phyloP scores from a whole-genome alignment of 495 filamentous ascomycete species.

The Hypoxylon fuscum region DNA sequence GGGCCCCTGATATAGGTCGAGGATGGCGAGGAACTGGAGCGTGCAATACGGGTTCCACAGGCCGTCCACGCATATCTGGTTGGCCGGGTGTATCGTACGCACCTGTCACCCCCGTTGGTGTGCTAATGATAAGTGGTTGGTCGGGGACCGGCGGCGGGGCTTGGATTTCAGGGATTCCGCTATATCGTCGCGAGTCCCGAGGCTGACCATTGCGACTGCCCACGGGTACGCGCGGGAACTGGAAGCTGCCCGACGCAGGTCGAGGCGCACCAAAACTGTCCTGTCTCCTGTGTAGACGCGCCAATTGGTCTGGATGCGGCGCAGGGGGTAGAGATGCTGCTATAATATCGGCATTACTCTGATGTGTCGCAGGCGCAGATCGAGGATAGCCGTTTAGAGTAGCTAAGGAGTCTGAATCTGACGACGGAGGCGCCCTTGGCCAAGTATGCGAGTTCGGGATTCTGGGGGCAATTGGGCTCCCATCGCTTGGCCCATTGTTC shows the following conservation, averaged over 20 bases:
- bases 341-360: conserved; percentile 41
- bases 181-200: conserved; percentile 28
- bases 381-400: conserved; percentile 49
- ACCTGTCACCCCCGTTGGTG: conserved; percentile 55
- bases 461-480: conserved; percentile 39
- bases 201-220: conserved; percentile 26
- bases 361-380: conserved; percentile 49
- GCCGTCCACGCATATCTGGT: conserved; percentile 32
- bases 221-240: conserved; percentile 44
- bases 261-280: conserved; percentile 27
- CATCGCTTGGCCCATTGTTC: conserved; percentile 9
- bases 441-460: conserved; percentile 56
- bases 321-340: conserved; percentile 44
- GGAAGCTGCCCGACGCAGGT: conserved; percentile 46
- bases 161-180: conserved; percentile 38
- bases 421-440: conserved; percentile 47
- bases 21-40: conserved; percentile 56
- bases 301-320: conserved; percentile 44
- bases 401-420: conserved; percentile 17
- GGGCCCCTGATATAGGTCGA: conserved; percentile 46
- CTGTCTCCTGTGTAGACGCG: conserved; percentile 37
- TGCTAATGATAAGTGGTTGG: conserved; percentile 60
- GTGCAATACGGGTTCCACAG: conserved; percentile 49
- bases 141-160: conserved; percentile 41
- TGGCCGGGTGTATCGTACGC: conserved; percentile 52